Base-by-base conservation (phyloP, 805 yeast species). In the Pichia manshurica region DNA sequence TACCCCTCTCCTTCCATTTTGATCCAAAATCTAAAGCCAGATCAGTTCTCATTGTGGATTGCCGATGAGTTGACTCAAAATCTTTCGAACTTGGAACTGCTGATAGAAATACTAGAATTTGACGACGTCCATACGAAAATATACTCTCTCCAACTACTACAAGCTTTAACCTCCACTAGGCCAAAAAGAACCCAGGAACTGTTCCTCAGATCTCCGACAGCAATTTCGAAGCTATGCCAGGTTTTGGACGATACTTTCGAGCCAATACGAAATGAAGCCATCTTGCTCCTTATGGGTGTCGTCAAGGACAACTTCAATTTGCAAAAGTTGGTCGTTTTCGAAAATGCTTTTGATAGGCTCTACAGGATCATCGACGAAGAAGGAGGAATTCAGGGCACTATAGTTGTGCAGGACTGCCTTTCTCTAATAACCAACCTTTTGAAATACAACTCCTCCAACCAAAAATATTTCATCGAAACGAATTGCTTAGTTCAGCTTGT, bases 301-400 rank as follows among this genome's bases (percentile, higher is more conserved):
- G 95, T 82, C 12, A 82, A 82, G 56, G 84, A 86, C 50, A 87
- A 88, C 57, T 79, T 82, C 50, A 91, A 87, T 62, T 81, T 91
- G 29, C 99, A 93, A 62, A 90, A 89, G 59, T 69, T 93, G 17
- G 95, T 95, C 9, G 99, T 96, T 0, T 93, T 93, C 61, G 97
- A 93, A 62, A 90, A 87, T 55, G 84, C 95, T 0, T 90, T 93
- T 60, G 96, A 88, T 52, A 79, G 74, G 51, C 66, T 89, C 12
- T 90, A 91, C 58, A 73, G 70, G n/a, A 84, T 93, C 13, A 81
- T 91, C 21, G 81, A 79, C 15, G 85, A 81, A 53, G 97, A 90
- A 64, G 96, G 96, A 29, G 96, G 96, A 3, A 74, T 88, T 15
- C 75, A 89, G 45, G 97, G 96, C 9, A 87, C 93, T 17, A 74